Evolutionary conservation across 2,329 filamentous ascomycete species (phyloP).

Genomic region (Cephalotrichum gorgonifer): DNA sequence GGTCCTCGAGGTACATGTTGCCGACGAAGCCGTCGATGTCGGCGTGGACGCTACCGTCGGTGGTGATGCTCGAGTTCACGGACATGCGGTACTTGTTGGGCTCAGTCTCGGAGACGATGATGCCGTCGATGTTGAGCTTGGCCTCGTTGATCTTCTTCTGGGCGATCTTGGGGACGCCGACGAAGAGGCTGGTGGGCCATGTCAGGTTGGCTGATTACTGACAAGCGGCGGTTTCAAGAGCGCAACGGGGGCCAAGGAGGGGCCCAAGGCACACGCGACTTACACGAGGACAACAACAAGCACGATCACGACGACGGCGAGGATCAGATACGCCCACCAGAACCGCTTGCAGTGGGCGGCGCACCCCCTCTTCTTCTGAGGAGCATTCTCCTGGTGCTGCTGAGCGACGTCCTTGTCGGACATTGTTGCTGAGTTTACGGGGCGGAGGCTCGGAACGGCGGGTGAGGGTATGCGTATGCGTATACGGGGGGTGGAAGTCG

Average conservation of each 20-base stretch:
- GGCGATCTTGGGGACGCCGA: slow-evolving; percentile 44
- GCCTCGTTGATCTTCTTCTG: slow-evolving; percentile 45
- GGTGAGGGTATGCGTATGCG: too few relatives aligned
- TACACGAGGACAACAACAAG: slow-evolving; percentile 50
- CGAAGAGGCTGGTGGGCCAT: slow-evolving; percentile 36
- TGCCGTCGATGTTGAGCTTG: slow-evolving; percentile 38
- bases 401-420: slow-evolving; percentile 24
- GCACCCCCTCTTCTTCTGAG: slow-evolving; percentile 26
- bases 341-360: slow-evolving; percentile 41
- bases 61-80: slow-evolving; percentile 45
- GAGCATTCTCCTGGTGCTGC: slow-evolving; percentile 23
- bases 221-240: too few relatives aligned
- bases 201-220: too few relatives aligned
- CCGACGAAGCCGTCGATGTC: slow-evolving; percentile 39
- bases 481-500: too few relatives aligned
- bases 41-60: slow-evolving; percentile 40
- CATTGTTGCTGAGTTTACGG: slow-evolving; percentile 16
- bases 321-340: slow-evolving; percentile 52
- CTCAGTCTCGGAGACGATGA: slow-evolving; percentile 36
- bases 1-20: slow-evolving; percentile 43
- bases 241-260: not conserved
- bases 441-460: not conserved
- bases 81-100: slow-evolving; percentile 35
- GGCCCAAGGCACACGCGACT: too few relatives aligned
- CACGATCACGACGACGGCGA: slow-evolving; percentile 36